Evolutionary conservation across 768 basidiomycete genomes (phyloP).

Genomic region (Phanerochaete carnosa): DNA sequence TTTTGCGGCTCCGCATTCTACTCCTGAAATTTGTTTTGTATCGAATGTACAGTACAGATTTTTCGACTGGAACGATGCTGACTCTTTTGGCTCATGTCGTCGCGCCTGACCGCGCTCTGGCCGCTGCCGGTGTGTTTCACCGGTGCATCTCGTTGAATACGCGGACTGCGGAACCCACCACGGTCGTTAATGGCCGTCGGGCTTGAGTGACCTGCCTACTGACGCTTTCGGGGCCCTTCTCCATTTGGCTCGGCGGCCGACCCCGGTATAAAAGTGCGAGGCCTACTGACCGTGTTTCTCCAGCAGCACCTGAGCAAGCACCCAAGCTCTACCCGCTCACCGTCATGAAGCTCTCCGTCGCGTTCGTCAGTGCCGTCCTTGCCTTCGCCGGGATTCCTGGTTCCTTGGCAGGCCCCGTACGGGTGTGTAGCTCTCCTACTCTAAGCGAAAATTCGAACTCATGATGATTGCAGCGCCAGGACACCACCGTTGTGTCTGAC

Average conservation of each 20-base stretch:
- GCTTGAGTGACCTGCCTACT: not conserved
- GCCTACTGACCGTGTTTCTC: not conserved
- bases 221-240: not conserved
- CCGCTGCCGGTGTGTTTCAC: not conserved
- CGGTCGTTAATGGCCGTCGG: constrained; percentile 1
- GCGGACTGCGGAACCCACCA: constrained; percentile 6
- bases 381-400: not conserved
- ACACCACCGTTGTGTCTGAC: not conserved
- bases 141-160: not conserved
- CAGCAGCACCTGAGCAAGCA: not conserved
- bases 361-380: not conserved
- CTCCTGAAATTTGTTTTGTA: not conserved
- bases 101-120: not conserved
- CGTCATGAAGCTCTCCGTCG: not conserved
- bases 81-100: not conserved
- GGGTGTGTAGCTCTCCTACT: not conserved
- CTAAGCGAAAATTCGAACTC: not conserved
- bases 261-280: not conserved
- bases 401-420: not conserved
- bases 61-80: not conserved
- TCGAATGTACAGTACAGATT: not conserved
- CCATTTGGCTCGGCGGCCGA: not conserved
- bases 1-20: not conserved
- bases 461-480: not conserved
- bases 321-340: not conserved